A percentile compares a stretch with the other conserved stretches of the same genome.
phyloP scores from a whole-genome alignment of 2,329 filamentous ascomycete genomes.

The Trichoderma koningii region DNA sequence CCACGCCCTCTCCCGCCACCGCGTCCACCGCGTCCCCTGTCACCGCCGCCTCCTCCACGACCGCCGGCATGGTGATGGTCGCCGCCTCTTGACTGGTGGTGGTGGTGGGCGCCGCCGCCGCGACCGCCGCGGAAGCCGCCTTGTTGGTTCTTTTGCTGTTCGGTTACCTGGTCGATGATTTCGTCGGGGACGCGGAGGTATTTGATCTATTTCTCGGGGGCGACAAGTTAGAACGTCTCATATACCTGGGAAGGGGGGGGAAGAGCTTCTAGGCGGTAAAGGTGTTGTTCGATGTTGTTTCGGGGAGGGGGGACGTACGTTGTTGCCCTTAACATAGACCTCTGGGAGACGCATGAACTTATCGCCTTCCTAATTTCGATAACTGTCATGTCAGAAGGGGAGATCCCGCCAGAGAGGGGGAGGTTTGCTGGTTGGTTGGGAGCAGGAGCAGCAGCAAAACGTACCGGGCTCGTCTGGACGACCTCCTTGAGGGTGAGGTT shows the following conservation, averaged over 20 bases:
- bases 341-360: conserved; percentile 91
- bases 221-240: too few relatives aligned
- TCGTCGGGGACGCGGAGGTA: conserved; percentile 95
- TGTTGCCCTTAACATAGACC: conserved; percentile 96
- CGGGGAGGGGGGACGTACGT: conserved; percentile 60
- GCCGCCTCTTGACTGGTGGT: conserved; percentile 53
- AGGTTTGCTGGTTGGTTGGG: not conserved
- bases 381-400: not conserved
- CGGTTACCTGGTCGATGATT: conserved; percentile 91
- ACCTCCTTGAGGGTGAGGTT: conserved; percentile 97
- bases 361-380: conserved; percentile 69
- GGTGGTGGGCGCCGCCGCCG: conserved; percentile 59
- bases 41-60: conserved; percentile 55
- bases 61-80: conserved; percentile 53
- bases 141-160: conserved; percentile 77
- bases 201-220: conserved; percentile 76
- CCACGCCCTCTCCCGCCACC: conserved; percentile 43
- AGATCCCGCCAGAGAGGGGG: not conserved
- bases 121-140: conserved; percentile 66
- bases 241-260: not conserved
- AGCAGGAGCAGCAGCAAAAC: conserved; percentile 30
- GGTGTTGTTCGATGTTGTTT: too few relatives aligned
- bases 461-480: conserved; percentile 84
- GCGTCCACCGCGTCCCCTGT: conserved; percentile 44
- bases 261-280: too few relatives aligned